phyloP scores from a whole-genome alignment of 805 yeast genomes.

The Wickerhamiella galacta region DNA sequence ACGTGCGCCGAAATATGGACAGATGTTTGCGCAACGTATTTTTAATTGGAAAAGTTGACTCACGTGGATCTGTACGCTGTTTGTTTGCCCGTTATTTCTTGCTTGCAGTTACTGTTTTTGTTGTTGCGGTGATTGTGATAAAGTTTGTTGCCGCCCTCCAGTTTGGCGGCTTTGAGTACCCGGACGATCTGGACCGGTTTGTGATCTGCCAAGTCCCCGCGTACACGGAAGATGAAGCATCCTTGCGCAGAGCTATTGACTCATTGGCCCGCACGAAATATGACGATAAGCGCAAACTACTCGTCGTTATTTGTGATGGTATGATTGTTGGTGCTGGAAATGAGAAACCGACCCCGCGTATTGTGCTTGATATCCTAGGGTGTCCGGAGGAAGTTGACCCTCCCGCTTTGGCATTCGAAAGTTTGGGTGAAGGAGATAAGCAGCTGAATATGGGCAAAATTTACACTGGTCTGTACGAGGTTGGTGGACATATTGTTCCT shows the following conservation, averaged over 20 bases:
- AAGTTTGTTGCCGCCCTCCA: slow-evolving; percentile 28
- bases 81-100: slow-evolving; percentile 28
- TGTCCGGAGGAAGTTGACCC: slow-evolving; percentile 36
- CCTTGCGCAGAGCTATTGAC: slow-evolving; percentile 39
- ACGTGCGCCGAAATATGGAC: slow-evolving; percentile 15
- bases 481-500: slow-evolving; percentile 39
- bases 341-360: slow-evolving; percentile 40
- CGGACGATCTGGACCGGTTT: slow-evolving; percentile 26
- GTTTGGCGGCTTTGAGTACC: slow-evolving; percentile 20
- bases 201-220: slow-evolving; percentile 35
- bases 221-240: slow-evolving; percentile 42
- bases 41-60: slow-evolving; percentile 26
- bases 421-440: slow-evolving; percentile 42
- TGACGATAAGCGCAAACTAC: slow-evolving; percentile 41
- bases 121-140: slow-evolving; percentile 22
- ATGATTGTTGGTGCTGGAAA: slow-evolving; percentile 46
- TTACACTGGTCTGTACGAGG: slow-evolving; percentile 42
- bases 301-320: slow-evolving; percentile 45
- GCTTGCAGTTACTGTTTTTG: slow-evolving; percentile 24
- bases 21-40: slow-evolving; percentile 26
- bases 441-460: slow-evolving; percentile 50
- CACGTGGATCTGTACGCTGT: slow-evolving; percentile 24
- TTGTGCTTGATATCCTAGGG: slow-evolving; percentile 39
- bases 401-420: slow-evolving; percentile 35
- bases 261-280: slow-evolving; percentile 41